These are phyloP conservation scores for Fusarium subglutinans DNA, from an alignment of 2,329 filamentous ascomycete genomes.

Conservation along the genomic window DNA sequence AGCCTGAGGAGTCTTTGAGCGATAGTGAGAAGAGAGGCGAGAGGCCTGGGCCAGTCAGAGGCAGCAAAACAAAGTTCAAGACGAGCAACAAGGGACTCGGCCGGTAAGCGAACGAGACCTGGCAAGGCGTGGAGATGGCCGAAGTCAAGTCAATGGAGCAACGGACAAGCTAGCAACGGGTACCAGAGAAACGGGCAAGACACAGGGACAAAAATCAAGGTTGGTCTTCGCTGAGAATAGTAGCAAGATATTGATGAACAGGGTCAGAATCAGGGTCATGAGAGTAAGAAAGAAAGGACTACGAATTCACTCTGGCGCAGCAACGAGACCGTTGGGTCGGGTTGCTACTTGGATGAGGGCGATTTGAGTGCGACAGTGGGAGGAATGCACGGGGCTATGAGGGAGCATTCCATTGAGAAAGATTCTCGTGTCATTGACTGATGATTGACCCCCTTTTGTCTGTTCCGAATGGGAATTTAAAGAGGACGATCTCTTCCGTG, in stretches of 20 bases:
- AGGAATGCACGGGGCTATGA: conserved; percentile 44
- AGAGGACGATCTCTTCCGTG: conserved; percentile 23
- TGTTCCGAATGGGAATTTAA: conserved; percentile 8
- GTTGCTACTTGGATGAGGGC: conserved; percentile 24
- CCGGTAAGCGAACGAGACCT: conserved; percentile 37
- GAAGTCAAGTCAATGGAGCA: conserved; percentile 39
- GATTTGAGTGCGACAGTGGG: conserved; percentile 30
- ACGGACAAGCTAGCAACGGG: conserved; percentile 34
- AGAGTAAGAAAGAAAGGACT: conserved; percentile 19
- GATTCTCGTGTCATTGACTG: conserved; percentile 26
- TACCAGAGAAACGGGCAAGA: conserved; percentile 40
- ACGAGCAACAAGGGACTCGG: conserved; percentile 34
- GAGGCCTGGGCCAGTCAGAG: conserved; percentile 32
- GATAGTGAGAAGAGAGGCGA: conserved; percentile 35
- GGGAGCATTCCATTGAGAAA: conserved; percentile 42
- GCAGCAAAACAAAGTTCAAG: conserved; percentile 41
- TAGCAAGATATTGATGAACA: background rate
- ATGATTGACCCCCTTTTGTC: conserved; percentile 27
- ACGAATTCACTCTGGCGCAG: conserved; percentile 38
- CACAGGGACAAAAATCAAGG: conserved; percentile 27
- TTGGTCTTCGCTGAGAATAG: conserved; percentile 10
- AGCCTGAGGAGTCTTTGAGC: conserved; percentile 22
- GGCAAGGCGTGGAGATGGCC: conserved; percentile 33
- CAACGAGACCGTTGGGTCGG: conserved; percentile 35
- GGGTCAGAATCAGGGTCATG: background rate